Base-by-base conservation (phyloP, 106 monocot species). In the Dendrobium officinale region DNA sequence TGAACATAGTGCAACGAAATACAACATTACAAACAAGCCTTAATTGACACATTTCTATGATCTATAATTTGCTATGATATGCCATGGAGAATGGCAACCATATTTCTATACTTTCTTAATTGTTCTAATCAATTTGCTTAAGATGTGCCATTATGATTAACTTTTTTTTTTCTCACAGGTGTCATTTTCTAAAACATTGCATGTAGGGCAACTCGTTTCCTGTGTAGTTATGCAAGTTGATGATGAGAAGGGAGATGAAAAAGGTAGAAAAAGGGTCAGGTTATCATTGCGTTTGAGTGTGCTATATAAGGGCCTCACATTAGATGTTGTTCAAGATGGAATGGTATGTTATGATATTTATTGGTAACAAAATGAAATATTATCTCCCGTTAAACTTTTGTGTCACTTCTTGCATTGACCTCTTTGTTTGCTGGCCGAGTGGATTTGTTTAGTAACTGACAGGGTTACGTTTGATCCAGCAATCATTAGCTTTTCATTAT, bases 271-370 rank as follows among this genome's bases (percentile, higher is more conserved):
- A 83, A 93, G 93, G 59, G 87, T 99, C 72, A 87, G 85, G 84
- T 68, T 93, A 22, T 93, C 95, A 29, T 83, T 99, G 20, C 88
- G 84, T 9, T 84, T 99, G 24, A 91, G 95, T 78, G 81, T 91
- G 77, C 80, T 99, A 44, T 85, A 99, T 67, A 99, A 95, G 56
- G 88, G 90, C 55, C 88, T 99, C 68, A 87, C 88, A 5, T 72
- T 99, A 41, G 91, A 95, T 78, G 82, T 84, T 77, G 55, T 99
- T 81, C 95, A 99, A 83, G 95, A 93, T 77, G 99, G 93, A 45
- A 95, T 95, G 99, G 95, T 99, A 90, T 70, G 48, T 41, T 7
- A 58, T 54, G 2, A 37, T 37, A 37, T 22, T 33, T 37, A 0
- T 70, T 70, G 33, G 70, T 37, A 22, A 66, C 6, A 22, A 66